phyloP scores from a whole-genome alignment of 1,284 basidiomycete genomes.

The Ganoderma meredithae region DNA sequence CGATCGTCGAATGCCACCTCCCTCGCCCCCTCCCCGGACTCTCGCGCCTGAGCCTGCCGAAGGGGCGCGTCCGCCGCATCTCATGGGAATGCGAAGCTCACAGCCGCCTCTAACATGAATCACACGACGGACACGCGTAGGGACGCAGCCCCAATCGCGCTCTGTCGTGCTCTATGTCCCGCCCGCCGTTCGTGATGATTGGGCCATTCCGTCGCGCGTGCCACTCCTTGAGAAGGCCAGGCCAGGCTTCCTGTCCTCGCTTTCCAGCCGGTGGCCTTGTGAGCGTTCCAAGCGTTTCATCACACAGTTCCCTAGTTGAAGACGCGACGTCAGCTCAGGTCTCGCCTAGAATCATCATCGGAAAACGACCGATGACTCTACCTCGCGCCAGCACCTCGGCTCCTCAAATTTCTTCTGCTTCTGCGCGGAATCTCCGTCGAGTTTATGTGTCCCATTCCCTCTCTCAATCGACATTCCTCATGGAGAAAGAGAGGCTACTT shows the following conservation, averaged over 20 bases:
- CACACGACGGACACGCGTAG: slow-evolving; percentile 33
- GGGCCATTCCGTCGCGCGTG: slow-evolving; percentile 22
- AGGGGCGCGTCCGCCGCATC: not conserved
- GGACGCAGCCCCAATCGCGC: slow-evolving; percentile 22
- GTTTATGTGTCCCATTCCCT: not conserved
- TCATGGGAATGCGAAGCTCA: slow-evolving; percentile 29
- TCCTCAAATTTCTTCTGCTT: slow-evolving; percentile 1
- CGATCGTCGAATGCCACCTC: not conserved
- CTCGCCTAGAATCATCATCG: not conserved
- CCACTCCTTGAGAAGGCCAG: slow-evolving; percentile 19
- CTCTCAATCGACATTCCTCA: not conserved
- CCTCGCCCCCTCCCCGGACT: slow-evolving; percentile 12
- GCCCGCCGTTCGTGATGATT: slow-evolving; percentile 29
- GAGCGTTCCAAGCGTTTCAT: slow-evolving; percentile 27
- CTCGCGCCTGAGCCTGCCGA: slow-evolving; percentile 6
- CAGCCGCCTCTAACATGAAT: slow-evolving; percentile 31
- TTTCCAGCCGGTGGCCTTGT: slow-evolving; percentile 11
- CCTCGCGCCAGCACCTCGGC: not conserved
- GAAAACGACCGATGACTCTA: not conserved
- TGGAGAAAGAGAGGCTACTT: slow-evolving; percentile 3
- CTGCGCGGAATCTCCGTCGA: not conserved
- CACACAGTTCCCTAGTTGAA: not conserved
- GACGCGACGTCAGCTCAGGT: not conserved
- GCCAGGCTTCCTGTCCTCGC: slow-evolving; percentile 15
- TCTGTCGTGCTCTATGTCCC: slow-evolving; percentile 30